A percentile compares a stretch with the other conserved stretches of the same genome.
phyloP scores from a whole-genome alignment of 805 yeast species.

The Yamadazyma paraphyllophila region DNA sequence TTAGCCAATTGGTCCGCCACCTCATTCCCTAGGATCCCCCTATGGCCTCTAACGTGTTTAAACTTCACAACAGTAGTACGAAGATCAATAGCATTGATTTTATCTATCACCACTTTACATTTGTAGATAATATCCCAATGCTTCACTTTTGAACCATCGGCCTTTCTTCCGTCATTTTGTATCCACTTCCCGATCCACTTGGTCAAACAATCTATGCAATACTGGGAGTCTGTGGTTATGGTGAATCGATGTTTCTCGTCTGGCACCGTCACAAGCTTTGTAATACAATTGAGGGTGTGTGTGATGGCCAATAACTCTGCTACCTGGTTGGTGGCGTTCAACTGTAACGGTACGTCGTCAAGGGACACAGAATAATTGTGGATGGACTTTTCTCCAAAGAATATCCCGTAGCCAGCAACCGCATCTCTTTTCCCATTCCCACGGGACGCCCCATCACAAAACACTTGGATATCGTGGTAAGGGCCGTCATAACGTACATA shows the following conservation, averaged over 20 bases:
- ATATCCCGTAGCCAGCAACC: conserved; percentile 69
- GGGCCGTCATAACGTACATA: background rate
- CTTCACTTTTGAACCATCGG: conserved; percentile 44
- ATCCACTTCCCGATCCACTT: conserved; percentile 48
- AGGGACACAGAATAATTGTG: background rate
- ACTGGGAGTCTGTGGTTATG: conserved; percentile 71
- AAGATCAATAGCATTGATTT: conserved; percentile 26
- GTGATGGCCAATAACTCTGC: conserved; percentile 74
- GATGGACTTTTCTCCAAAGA: conserved; percentile 27
- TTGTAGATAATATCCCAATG: conserved; percentile 52
- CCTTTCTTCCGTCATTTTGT: conserved; percentile 49
- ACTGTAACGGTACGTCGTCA: conserved; percentile 37
- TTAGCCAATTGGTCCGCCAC: conserved; percentile 75
- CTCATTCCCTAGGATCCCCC: conserved; percentile 68
- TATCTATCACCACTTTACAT: conserved; percentile 33
- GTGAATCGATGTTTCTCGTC: conserved; percentile 10
- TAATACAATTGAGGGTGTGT: conserved; percentile 15
- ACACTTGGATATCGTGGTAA: conserved; percentile 30
- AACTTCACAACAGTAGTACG: conserved; percentile 38
- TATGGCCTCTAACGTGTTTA: conserved; percentile 71
- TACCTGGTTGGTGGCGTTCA: conserved; percentile 67
- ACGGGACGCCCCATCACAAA: conserved; percentile 77
- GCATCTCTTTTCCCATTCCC: conserved; percentile 48
- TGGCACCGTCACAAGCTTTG: background rate
- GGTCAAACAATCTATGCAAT: conserved; percentile 54